Conservation (phyloP, 306 rosid species). For the Prunus dulcis region DNA sequence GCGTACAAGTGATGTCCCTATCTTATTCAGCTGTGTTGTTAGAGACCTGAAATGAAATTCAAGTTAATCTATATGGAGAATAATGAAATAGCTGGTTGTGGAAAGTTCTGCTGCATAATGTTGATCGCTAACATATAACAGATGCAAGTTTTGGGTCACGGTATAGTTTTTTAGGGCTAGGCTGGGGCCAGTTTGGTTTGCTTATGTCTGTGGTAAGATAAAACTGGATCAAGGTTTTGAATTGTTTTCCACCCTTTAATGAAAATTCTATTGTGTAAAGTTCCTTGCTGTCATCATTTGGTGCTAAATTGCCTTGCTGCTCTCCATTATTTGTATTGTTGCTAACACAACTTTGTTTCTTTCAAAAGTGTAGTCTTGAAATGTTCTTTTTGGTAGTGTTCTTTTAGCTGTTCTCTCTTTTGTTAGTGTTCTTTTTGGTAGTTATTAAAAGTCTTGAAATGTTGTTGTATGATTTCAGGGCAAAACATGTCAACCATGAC, state of each 20-base stretch:
- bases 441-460: conserved; percentile 14
- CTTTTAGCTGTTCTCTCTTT: background rate
- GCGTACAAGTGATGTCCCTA: conserved; percentile 13
- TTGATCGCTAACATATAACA: too few relatives aligned
- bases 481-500: conserved; percentile 55
- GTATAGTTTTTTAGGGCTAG: background rate
- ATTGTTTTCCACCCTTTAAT: background rate
- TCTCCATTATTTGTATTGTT: background rate
- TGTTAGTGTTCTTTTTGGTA: background rate
- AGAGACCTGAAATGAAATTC: background rate
- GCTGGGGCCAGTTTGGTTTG: background rate
- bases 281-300: background rate
- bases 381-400: too few relatives aligned
- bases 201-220: background rate
- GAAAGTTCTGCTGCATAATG: too few relatives aligned
- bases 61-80: background rate
- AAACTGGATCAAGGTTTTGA: background rate
- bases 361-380: background rate
- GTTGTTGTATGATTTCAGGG: conserved; percentile 34
- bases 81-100: background rate
- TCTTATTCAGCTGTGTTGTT: background rate
- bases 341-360: background rate
- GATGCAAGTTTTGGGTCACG: background rate
- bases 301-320: background rate
- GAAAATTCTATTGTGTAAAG: background rate